Evolutionary conservation across 345 rosid genomes (phyloP), one percentile per base, ranked within the genome.

Genomic region (Salix arbutifolia): DNA sequence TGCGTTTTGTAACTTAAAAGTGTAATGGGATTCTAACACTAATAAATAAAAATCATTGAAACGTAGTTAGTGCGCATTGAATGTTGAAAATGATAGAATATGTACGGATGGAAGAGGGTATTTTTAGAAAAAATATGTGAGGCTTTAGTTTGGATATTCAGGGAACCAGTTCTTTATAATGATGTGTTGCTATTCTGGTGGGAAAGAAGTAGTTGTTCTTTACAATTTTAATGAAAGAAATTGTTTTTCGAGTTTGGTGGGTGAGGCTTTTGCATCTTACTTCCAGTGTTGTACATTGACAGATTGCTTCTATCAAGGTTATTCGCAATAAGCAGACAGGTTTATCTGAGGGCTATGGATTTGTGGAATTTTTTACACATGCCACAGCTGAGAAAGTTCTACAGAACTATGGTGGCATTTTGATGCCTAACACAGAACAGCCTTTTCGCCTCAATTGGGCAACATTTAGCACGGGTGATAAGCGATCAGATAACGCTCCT

Each of bases 401-500:
- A 67, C 94, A 93, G 77, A 87, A 85, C 53, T 92, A 90, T 68
- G 69, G 88, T 50, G 88, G 88, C 76, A 80, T 84, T 66, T 60
- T 84, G 85, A 96, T 96, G 99, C 92, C 87, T 74, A 91, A 88
- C 61, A 84, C 90, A 1, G 98, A 96, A 2, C 98, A 90, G 80
- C 93, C 92, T n/a, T 96, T 90, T 78, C 98, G 94, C 83, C 87
- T 96, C 69, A 93, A 96, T 82, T 96, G 99, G 99, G 99, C 99
- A 60, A 89, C 97, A 79, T 96, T 96, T 84, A 91, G 94, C 83
- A 83, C 87, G 6, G 92, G 92, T 33, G 98, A 96, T 77, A 93
- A 93, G 92, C 89, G 92, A 70, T 84, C 92, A 44, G 99, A 96
- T 74, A 96, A 86, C 75, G 92, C 89, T 71, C 89, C 98, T 62